Evolutionary conservation across 2,329 filamentous ascomycete genomes (phyloP).

Genomic region (Didymellaceae sp.): DNA sequence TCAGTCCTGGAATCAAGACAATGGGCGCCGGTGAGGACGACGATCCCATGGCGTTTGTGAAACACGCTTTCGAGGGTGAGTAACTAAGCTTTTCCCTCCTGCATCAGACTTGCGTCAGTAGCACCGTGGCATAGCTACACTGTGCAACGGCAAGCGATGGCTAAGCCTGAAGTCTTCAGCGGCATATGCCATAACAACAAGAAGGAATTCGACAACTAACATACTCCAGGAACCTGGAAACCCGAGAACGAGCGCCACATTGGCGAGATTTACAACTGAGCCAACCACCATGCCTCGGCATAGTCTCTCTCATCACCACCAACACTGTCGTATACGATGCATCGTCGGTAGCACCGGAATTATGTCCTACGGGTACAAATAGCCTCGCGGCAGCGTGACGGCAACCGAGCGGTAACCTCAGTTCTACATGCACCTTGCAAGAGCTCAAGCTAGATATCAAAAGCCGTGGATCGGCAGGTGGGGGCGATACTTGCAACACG

Average conservation of each 20-base stretch:
- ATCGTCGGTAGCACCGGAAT: not conserved
- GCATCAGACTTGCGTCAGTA: slow-evolving; percentile 8
- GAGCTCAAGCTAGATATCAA: not conserved
- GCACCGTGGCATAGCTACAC: not conserved
- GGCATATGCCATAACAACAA: no score
- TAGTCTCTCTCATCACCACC: not conserved
- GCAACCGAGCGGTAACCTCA: no score
- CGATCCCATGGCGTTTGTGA: slow-evolving; percentile 96
- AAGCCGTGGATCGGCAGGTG: slow-evolving; percentile 8
- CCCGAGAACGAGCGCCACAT: slow-evolving; percentile 45
- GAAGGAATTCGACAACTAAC: slow-evolving; percentile 25
- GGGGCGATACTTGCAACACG: slow-evolving; percentile 9
- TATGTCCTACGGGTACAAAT: not conserved
- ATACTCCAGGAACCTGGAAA: slow-evolving; percentile 44
- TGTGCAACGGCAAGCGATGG: not conserved
- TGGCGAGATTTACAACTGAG: slow-evolving; percentile 42
- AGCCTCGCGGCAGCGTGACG: not conserved
- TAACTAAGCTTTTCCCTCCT: slow-evolving; percentile 11
- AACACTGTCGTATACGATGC: not conserved
- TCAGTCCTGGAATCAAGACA: slow-evolving; percentile 91
- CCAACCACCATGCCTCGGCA: not conserved
- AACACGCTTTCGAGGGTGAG: slow-evolving; percentile 93
- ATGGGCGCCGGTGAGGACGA: slow-evolving; percentile 90
- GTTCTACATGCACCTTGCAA: no score
- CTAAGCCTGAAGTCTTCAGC: not conserved